Evolutionary conservation across 2,329 filamentous ascomycete genomes (phyloP).

Genomic region (Sordariomycetes sp.): DNA sequence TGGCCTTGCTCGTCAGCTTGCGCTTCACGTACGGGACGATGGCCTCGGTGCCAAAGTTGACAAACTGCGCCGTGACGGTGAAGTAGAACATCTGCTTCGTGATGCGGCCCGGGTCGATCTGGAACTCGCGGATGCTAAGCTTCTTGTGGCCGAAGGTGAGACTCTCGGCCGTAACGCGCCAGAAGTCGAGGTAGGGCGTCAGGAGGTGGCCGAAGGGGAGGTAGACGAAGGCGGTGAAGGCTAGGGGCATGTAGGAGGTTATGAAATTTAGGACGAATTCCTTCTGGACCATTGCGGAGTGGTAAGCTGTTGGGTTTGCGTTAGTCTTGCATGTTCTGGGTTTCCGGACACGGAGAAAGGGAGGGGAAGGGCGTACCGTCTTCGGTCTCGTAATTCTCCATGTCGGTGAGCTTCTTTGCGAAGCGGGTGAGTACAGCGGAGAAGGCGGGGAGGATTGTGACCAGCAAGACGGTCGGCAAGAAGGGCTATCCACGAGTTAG

Average conservation of each 20-base stretch:
- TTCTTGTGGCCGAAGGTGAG: conserved; percentile 67
- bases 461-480: conserved; percentile 79
- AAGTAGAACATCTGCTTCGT: conserved; percentile 92
- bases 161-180: conserved; percentile 58
- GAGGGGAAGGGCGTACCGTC: conserved; percentile 32
- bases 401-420: conserved; percentile 64
- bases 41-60: conserved; percentile 75
- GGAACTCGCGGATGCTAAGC: conserved; percentile 51
- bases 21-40: conserved; percentile 78
- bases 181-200: conserved; percentile 75
- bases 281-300: conserved; percentile 78
- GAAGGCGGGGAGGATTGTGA: conserved; percentile 65
- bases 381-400: conserved; percentile 86
- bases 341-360: not conserved
- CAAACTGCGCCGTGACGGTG: conserved; percentile 83
- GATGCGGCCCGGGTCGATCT: conserved; percentile 71
- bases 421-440: conserved; percentile 62
- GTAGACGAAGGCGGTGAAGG: conserved; percentile 88
- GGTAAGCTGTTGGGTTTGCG: conserved; percentile 41
- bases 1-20: conserved; percentile 65
- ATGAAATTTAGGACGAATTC: conserved; percentile 95
- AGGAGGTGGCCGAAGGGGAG: conserved; percentile 80
- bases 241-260: conserved; percentile 84
- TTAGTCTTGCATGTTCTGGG: conserved; percentile 6
- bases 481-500: conserved; percentile 46